Evolutionary conservation across 139 green algal species (phyloP).

Genomic region (Closterium sp.): DNA sequence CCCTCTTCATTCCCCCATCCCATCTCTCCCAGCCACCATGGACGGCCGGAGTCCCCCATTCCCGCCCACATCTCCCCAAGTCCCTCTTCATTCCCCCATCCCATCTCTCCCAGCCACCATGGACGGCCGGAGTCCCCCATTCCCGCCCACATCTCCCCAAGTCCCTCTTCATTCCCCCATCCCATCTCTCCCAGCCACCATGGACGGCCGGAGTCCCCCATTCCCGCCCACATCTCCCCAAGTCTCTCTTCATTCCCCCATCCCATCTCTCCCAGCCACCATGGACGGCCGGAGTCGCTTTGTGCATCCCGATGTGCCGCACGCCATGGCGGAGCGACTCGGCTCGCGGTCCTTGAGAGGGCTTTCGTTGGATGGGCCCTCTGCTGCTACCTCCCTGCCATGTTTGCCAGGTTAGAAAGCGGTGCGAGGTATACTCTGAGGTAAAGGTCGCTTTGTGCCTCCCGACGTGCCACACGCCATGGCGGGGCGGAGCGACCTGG

Average conservation of each 20-base stretch:
- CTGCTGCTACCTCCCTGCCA: constrained; percentile 46
- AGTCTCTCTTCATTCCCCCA: neutral
- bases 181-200: too few relatives aligned
- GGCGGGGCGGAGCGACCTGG: constrained; percentile 65
- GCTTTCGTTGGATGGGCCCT: constrained; percentile 33
- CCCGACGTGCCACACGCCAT: constrained; percentile 50
- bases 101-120: neutral
- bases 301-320: constrained; percentile 56
- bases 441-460: too few relatives aligned
- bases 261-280: neutral
- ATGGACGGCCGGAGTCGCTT: constrained; percentile 43
- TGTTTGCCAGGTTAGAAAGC: constrained; percentile 43
- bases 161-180: too few relatives aligned
- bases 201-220: too few relatives aligned
- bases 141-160: too few relatives aligned
- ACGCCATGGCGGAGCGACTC: constrained; percentile 60
- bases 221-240: too few relatives aligned
- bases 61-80: too few relatives aligned
- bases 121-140: constrained; percentile 23
- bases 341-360: constrained; percentile 60
- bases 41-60: too few relatives aligned
- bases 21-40: neutral
- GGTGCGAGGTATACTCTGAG: too few relatives aligned
- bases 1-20: neutral
- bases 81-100: neutral